These are phyloP conservation scores for Sanghuangporus weigelae DNA, from an alignment of 1,284 basidiomycete species.

Conservation along the genomic window DNA sequence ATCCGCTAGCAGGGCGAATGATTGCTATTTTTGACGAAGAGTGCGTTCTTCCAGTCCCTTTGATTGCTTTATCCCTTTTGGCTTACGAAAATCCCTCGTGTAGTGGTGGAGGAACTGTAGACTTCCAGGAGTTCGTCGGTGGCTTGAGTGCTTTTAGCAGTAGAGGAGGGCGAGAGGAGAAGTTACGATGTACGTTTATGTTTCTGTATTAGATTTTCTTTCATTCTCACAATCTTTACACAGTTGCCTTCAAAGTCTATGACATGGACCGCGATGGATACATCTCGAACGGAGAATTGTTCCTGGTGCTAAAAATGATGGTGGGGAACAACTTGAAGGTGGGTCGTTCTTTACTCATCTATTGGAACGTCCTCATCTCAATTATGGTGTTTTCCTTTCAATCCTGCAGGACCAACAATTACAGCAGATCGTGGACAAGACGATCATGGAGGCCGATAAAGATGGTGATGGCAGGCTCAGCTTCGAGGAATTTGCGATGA, in stretches of 20 bases:
- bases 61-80: background rate
- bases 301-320: constrained; percentile 99
- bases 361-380: background rate
- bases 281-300: constrained; percentile 99
- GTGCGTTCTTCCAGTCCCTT: constrained; percentile 51
- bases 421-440: constrained; percentile 99
- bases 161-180: constrained; percentile 94
- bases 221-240: background rate
- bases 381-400: background rate
- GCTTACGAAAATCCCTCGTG: background rate
- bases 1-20: constrained; percentile 94
- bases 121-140: constrained; percentile 99
- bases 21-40: constrained; percentile 99
- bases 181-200: constrained; percentile 77
- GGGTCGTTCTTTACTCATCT: constrained; percentile 17
- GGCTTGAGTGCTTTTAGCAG: constrained; percentile 97
- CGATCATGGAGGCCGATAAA: constrained; percentile 99
- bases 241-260: constrained; percentile 98
- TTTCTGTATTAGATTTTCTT: background rate
- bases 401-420: constrained; percentile 84
- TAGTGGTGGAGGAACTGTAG: constrained; percentile 95
- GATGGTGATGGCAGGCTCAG: constrained; percentile 96
- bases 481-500: constrained; percentile 95
- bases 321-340: constrained; percentile 98
- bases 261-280: constrained; percentile 97